phyloP scores from a whole-genome alignment of 257 asterid species.

The Leonotis leonurus region DNA sequence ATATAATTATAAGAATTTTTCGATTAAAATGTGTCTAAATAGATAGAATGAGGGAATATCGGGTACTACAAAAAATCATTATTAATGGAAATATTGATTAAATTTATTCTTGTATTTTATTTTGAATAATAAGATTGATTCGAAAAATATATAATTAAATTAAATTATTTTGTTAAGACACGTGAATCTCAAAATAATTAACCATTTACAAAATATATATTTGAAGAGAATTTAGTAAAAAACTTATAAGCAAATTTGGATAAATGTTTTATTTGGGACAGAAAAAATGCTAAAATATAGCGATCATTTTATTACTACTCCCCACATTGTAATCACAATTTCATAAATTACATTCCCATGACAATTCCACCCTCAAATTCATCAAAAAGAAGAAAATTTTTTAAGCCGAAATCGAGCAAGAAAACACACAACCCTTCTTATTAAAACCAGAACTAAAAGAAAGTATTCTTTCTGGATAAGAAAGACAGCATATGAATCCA shows the following conservation, averaged over 20 bases:
- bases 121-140: too few species aligned
- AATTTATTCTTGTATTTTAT: too few species aligned
- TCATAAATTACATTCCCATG: slow-evolving; percentile 2
- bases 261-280: background rate
- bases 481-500: slow-evolving; percentile 26
- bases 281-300: slow-evolving; percentile 5
- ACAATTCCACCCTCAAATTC: slow-evolving; percentile 4
- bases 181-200: too few species aligned
- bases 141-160: too few species aligned
- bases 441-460: background rate
- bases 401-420: slow-evolving; percentile 5
- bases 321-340: slow-evolving; percentile 28
- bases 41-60: too few species aligned
- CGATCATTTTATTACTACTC: slow-evolving; percentile 17
- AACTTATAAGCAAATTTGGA: background rate
- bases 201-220: too few species aligned
- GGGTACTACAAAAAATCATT: too few species aligned
- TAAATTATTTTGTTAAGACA: too few species aligned
- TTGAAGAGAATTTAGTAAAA: too few species aligned
- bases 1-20: too few species aligned
- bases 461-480: slow-evolving; percentile 24
- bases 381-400: background rate
- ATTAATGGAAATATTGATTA: too few species aligned
- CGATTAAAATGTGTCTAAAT: too few species aligned
- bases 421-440: slow-evolving; percentile 51